Percentiles rank a stretch among this genome's conserved stretches.
These are phyloP conservation scores for Arthrobotrys iridis DNA, from an alignment of 2,329 filamentous ascomycete species.

Conservation along the genomic window DNA sequence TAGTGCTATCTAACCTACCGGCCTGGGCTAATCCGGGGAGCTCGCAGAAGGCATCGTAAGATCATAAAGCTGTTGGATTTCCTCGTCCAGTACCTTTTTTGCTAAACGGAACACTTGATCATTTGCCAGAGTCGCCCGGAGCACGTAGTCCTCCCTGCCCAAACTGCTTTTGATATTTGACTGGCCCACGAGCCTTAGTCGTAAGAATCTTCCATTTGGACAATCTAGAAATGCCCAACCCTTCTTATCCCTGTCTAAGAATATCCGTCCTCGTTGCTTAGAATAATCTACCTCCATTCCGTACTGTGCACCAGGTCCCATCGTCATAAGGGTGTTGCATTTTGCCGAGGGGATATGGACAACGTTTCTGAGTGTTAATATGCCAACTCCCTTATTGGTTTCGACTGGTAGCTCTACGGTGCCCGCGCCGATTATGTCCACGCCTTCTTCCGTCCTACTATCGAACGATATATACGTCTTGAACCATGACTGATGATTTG, in stretches of 20 bases:
- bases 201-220: conserved; percentile 6
- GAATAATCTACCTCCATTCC: conserved; percentile 2
- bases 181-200: conserved; percentile 3
- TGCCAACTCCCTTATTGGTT: conserved; percentile 21
- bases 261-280: conserved; percentile 2
- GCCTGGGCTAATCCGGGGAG: neutral
- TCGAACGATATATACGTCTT: conserved; percentile 26
- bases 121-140: neutral
- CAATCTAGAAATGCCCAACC: neutral
- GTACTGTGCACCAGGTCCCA: conserved; percentile 3
- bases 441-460: neutral
- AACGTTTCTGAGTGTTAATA: conserved; percentile 28
- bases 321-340: conserved; percentile 15
- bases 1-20: neutral
- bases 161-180: neutral
- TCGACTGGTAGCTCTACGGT: conserved; percentile 37
- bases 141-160: neutral
- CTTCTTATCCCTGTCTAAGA: neutral
- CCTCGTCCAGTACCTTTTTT: neutral
- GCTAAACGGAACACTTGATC: neutral
- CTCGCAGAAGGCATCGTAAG: neutral
- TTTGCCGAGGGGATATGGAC: neutral
- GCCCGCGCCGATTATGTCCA: conserved; percentile 19
- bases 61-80: neutral
- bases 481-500: conserved; percentile 37